Evolutionary conservation across 345 rosid species (phyloP), one percentile per base, ranked within the genome.

Genomic region (Gossypium bickii): DNA sequence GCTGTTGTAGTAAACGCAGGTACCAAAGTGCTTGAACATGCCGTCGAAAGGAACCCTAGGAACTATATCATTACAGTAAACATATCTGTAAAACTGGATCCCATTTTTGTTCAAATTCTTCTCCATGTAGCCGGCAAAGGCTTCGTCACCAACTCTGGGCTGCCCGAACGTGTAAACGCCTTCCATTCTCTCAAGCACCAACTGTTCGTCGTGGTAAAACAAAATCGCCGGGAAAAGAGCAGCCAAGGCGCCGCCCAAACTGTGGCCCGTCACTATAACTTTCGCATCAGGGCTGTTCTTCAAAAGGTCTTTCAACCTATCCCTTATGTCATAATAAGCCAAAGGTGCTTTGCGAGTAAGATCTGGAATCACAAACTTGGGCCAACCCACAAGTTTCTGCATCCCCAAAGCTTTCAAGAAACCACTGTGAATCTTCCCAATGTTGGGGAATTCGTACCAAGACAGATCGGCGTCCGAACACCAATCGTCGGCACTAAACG

Each of bases 11-110:
- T 79, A 82, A 48, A 86, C 58, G 57, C 95, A 90, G 0, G 82
- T 81, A 44, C 95, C 95, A n/a, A 92, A 90, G 78, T 92, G 95
- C 87, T 89, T 89, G 85, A 90, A 90, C 91, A 89, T 63, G 20
- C 84, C 84, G 57, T 90, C 92, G 27, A 81, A 90, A 2, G 97
- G 97, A 72, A 92, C 76, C 81, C 97, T 81, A 0, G 95, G 88
- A 58, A 92, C 88, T n/a, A 89, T 77, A 56, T 92, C 96, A 72
- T 88, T 82, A 41, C 88, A 55, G 47, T 92, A 92, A 47, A 92
- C 97, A 76, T 86, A 80, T 78, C 97, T 85, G 67, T 79, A 80
- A 67, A 89, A 92, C 13, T 48, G 15, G 0, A 90, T 63, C 5
- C 29, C 34, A 68, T 83, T 59, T 25, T 85, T 84, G 15, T 76